These are phyloP conservation scores for Coemansia sp. DNA, from an alignment of 192 early-diverging fungal species.

Conservation along the genomic window DNA sequence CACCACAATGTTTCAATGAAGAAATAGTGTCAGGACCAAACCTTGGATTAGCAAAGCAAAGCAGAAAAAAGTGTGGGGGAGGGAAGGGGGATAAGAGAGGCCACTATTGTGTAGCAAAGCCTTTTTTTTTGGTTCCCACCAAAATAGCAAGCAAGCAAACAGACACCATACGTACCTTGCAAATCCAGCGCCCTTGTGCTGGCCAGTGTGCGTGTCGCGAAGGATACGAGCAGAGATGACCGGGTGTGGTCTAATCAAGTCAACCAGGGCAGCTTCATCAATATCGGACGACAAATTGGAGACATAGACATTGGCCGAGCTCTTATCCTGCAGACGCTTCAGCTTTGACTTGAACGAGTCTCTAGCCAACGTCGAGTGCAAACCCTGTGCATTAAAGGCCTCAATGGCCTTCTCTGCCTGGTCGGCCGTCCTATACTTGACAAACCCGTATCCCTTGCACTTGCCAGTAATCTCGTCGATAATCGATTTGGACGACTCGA, in stretches of 20 bases:
- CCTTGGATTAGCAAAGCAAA: not conserved
- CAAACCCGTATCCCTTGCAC: slow-evolving; percentile 92
- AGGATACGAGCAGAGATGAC: slow-evolving; percentile 79
- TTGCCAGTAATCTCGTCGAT: slow-evolving; percentile 76
- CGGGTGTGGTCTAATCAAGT: slow-evolving; percentile 65
- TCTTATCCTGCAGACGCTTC: slow-evolving; percentile 72
- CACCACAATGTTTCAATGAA: not conserved
- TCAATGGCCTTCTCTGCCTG: slow-evolving; percentile 71
- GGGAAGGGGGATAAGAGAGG: no score
- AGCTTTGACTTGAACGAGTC: slow-evolving; percentile 75
- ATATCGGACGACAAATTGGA: slow-evolving; percentile 80
- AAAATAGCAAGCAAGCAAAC: no score
- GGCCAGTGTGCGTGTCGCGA: slow-evolving; percentile 64
- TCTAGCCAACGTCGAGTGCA: slow-evolving; percentile 77
- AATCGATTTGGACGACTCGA: slow-evolving; percentile 84
- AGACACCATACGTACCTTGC: slow-evolving; percentile 53
- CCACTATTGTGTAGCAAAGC: slow-evolving; percentile 5
- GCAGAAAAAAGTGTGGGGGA: not conserved
- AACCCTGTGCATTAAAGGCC: slow-evolving; percentile 66
- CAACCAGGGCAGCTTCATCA: slow-evolving; percentile 67
- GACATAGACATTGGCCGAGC: slow-evolving; percentile 82
- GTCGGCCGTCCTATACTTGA: slow-evolving; percentile 75
- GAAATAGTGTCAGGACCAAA: slow-evolving; percentile 2
- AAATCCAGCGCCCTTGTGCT: slow-evolving; percentile 82
- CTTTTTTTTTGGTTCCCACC: not conserved